Evolutionary conservation across 1,284 basidiomycete genomes (phyloP).

Genomic region (Trichosporon sp.): DNA sequence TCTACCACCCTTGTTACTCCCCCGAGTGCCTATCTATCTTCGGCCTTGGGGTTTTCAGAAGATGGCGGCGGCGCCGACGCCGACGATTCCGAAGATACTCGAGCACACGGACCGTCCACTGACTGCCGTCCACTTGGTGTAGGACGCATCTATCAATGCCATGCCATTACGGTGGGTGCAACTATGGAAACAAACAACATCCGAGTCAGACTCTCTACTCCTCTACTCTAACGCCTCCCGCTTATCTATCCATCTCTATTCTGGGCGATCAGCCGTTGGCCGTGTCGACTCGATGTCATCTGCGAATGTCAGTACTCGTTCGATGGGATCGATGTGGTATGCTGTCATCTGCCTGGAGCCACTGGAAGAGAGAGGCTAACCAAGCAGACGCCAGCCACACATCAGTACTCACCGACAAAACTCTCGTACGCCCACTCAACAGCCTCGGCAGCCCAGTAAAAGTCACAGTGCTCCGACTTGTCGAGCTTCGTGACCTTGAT

Average conservation of each 20-base stretch:
- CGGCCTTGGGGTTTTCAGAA: no score
- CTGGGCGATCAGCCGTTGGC: constrained; percentile 8
- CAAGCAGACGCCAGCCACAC: background rate
- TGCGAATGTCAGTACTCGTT: constrained; percentile 10
- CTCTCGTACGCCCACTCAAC: constrained; percentile 56
- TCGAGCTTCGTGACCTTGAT: constrained; percentile 54
- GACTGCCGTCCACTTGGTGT: no score
- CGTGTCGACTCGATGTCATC: constrained; percentile 44
- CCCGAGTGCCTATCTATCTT: background rate
- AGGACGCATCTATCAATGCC: no score
- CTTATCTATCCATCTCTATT: background rate
- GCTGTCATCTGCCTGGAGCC: constrained; percentile 11
- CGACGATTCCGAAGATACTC: no score
- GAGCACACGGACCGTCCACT: no score
- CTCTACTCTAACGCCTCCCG: no score
- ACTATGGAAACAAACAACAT: background rate
- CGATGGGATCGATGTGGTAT: constrained; percentile 1
- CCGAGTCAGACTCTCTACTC: background rate
- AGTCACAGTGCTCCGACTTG: constrained; percentile 52
- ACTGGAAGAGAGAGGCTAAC: background rate
- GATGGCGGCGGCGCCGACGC: no score
- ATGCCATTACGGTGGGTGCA: no score
- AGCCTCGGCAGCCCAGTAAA: constrained; percentile 57
- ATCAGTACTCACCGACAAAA: constrained; percentile 41
- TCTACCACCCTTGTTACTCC: background rate